Base-by-base conservation (phyloP, 2,329 filamentous ascomycete species). In the Hymenotorrendiella dingleyae region DNA sequence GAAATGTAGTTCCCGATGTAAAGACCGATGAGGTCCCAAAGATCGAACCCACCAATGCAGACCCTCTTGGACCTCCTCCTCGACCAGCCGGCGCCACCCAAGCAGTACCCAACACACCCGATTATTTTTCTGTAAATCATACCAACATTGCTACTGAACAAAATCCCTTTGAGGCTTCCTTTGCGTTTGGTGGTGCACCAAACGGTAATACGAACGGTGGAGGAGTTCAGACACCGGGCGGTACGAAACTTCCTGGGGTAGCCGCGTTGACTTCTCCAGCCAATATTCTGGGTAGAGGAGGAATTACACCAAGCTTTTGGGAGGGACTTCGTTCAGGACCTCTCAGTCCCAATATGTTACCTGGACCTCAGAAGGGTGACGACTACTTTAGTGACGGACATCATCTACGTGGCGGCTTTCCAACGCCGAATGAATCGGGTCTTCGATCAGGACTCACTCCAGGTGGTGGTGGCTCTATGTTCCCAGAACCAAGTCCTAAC, bases 151-250 rank as follows among this genome's bases (percentile, higher is more conserved):
- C 78, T 56, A 77, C 85, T 63, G 93, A 97, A 70, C 89, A 89
- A 47, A 97, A 98, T 66, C 91, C 93, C 7, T 97, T 98, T 60
- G 93, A 97, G 64, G 87, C 93, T 66, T 96, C 91, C 6, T 98
- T 98, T 63, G 82, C 80, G 30, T 73, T 71, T 28, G 64, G 77
- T 48, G 69, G 69, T 42, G 68, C 73, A 66, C 35, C 44, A 19
- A 53, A 50, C 44, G n/a, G n/a, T n/a, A n/a, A n/a, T n/a, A 36
- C 45, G 19, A 53, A 49, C 43, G 47, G 46, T 39, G 49, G 48
- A 33, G 36, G 32, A 20, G 68, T 80, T 55, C 87, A 94, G 63
- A 94, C 91, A 23, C 89, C 91, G 12, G 86, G 87, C 54, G 84
- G 78, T 52, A 81, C 79, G 23, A 83, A 95, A 59, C 72, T 98